Evolutionary conservation across 2,329 filamentous ascomycete species (phyloP).

Genomic region (Cercospora zeae-maydis): DNA sequence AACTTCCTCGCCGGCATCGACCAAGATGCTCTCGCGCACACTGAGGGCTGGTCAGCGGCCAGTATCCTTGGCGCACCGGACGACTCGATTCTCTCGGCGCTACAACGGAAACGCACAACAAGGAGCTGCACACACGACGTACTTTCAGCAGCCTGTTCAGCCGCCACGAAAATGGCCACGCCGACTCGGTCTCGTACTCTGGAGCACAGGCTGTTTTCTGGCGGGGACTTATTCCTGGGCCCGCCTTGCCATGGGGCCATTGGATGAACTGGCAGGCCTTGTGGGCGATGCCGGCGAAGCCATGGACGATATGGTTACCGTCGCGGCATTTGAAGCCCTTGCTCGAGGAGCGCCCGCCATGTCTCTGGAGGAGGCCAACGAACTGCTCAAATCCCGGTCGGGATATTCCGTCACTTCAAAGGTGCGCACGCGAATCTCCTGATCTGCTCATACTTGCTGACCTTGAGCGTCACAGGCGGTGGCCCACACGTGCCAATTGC

Average conservation of each 20-base stretch:
- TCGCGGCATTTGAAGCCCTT: constrained; percentile 20
- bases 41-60: constrained; percentile 10
- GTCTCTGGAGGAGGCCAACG: constrained; percentile 23
- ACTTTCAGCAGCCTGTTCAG: constrained; percentile 32
- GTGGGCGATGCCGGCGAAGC: constrained; percentile 11
- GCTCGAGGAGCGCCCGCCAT: constrained; percentile 25
- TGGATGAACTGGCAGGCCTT: constrained; percentile 10
- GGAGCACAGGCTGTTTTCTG: constrained; percentile 25
- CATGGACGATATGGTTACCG: constrained; percentile 21
- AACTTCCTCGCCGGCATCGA: background rate
- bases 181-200: constrained; percentile 23
- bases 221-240: constrained; percentile 22
- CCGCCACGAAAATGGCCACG: constrained; percentile 23
- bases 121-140: constrained; percentile 31
- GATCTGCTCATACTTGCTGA: background rate
- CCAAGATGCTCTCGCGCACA: constrained; percentile 17
- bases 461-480: constrained; percentile 15
- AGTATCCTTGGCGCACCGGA: constrained; percentile 1
- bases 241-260: constrained; percentile 11
- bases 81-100: constrained; percentile 21
- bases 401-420: constrained; percentile 27
- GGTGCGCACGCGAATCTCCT: background rate
- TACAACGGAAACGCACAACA: constrained; percentile 23
- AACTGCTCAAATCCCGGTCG: constrained; percentile 22
- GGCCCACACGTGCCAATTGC: constrained; percentile 27